phyloP scores from a whole-genome alignment of 2,329 filamentous ascomycete genomes.

The Colletotrichum sp. region DNA sequence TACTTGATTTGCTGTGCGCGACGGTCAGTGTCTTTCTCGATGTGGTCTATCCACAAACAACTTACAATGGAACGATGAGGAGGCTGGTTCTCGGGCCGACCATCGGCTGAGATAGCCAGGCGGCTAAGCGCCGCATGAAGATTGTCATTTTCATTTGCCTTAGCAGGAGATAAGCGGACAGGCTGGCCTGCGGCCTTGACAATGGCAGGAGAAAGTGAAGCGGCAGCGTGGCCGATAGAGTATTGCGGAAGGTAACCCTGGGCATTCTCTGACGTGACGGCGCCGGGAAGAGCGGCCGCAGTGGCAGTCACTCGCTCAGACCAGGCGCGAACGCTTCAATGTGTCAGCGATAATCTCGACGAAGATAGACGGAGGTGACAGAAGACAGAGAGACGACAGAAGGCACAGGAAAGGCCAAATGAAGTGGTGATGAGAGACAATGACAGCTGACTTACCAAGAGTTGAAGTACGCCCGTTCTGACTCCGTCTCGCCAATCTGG shows the following conservation, averaged over 20 bases:
- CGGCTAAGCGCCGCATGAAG: constrained; percentile 18
- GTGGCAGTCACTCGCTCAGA: constrained; percentile 53
- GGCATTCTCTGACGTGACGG: constrained; percentile 58
- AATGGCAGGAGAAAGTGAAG: constrained; percentile 51
- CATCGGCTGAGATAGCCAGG: constrained; percentile 31
- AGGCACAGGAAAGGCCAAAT: background rate
- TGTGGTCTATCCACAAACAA: background rate
- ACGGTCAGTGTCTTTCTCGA: background rate
- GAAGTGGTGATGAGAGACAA: background rate
- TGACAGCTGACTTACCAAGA: background rate
- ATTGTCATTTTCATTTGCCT: constrained; percentile 28
- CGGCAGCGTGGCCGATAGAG: constrained; percentile 52
- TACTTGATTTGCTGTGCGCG: background rate
- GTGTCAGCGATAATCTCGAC: background rate
- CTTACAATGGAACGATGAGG: constrained; percentile 26
- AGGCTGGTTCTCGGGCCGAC: constrained; percentile 51
- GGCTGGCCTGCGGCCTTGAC: constrained; percentile 40
- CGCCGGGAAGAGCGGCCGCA: constrained; percentile 48
- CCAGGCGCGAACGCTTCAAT: constrained; percentile 10
- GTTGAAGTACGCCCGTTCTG: constrained; percentile 53
- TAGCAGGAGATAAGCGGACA: constrained; percentile 32
- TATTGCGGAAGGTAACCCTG: constrained; percentile 61
- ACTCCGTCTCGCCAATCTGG: constrained; percentile 43
- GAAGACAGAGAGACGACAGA: background rate
- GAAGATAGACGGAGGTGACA: background rate